Percentiles rank a stretch among this genome's conserved stretches.
Evolutionary conservation across 2,329 filamentous ascomycete genomes (phyloP).

Genomic region (Sarocladiaceae sp.): DNA sequence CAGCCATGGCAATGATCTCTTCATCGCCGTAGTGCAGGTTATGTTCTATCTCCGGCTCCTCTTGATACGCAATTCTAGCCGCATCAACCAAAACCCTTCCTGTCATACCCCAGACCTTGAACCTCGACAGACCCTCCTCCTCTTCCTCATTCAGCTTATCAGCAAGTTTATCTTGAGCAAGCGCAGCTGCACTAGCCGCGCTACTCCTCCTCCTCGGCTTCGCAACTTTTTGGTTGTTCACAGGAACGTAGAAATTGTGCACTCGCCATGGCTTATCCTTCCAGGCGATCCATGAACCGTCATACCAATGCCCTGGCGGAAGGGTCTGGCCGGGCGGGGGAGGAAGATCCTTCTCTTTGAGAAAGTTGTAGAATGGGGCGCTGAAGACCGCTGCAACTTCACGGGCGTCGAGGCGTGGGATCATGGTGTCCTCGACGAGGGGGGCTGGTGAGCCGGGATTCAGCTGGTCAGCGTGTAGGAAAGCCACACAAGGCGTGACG

Average conservation of each 20-base stretch:
- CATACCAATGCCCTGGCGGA: slow-evolving; percentile 71
- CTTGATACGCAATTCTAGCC: slow-evolving; percentile 75
- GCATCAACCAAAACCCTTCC: slow-evolving; percentile 86
- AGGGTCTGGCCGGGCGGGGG: slow-evolving; percentile 29
- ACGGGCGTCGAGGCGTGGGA: slow-evolving; percentile 77
- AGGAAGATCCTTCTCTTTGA: slow-evolving; percentile 56
- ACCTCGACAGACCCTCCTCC: slow-evolving; percentile 49
- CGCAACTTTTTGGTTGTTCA: slow-evolving; percentile 64
- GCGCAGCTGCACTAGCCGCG: background rate
- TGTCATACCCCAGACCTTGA: slow-evolving; percentile 94
- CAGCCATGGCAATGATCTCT: slow-evolving; percentile 41
- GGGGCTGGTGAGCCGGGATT: slow-evolving; percentile 23
- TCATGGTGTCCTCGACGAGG: slow-evolving; percentile 65
- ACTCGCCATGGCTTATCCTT: slow-evolving; percentile 74
- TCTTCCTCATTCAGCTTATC: slow-evolving; percentile 39
- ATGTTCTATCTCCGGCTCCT: slow-evolving; percentile 80
- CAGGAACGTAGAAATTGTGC: slow-evolving; percentile 90
- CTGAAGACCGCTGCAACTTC: slow-evolving; percentile 95
- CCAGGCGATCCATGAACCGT: slow-evolving; percentile 77
- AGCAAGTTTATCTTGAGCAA: slow-evolving; percentile 38
- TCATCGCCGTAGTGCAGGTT: slow-evolving; percentile 51
- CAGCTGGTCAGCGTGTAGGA: slow-evolving; percentile 62
- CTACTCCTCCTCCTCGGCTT: slow-evolving; percentile 41
- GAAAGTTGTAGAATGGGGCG: slow-evolving; percentile 80
- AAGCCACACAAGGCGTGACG: slow-evolving; percentile 72